A percentile compares a stretch with the other conserved stretches of the same genome.
Conservation (phyloP, 176 grass and related monocot species). For the Thalia dealbata region DNA sequence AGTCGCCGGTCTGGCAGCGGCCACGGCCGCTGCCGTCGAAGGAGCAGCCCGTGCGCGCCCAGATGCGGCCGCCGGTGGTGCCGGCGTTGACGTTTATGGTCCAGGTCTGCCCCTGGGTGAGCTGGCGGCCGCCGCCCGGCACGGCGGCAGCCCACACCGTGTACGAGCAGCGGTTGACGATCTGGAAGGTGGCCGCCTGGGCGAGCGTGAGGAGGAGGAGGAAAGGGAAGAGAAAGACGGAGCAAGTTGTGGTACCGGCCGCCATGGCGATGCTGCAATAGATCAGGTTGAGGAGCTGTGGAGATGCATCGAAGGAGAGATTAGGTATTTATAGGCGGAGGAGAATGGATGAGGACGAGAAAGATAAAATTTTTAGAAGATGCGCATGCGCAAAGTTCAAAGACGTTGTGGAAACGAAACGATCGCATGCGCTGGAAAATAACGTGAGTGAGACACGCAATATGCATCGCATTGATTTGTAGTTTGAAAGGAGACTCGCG, state of each 20-base stretch:
- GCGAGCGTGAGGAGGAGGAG: neutral
- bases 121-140: neutral
- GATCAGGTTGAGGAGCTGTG: neutral
- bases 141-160: neutral
- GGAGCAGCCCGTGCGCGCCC: constrained; percentile 17
- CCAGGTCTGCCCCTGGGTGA: neutral
- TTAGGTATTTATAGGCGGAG: neutral
- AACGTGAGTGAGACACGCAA: too few species aligned
- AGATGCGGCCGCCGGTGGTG: neutral
- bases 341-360: too few species aligned
- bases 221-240: neutral
- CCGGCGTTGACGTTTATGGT: neutral
- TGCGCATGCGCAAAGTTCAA: too few species aligned
- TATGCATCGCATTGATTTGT: too few species aligned
- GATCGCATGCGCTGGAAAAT: too few species aligned
- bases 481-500: too few species aligned
- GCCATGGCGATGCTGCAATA: too few species aligned
- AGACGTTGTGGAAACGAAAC: too few species aligned
- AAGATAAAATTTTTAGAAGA: too few species aligned
- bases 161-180: neutral
- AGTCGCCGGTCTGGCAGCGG: constrained; percentile 39
- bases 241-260: neutral
- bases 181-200: neutral
- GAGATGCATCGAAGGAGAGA: neutral
- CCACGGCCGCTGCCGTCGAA: constrained; percentile 40